Percentiles rank a stretch among this genome's conserved stretches.
phyloP scores from a whole-genome alignment of 2,329 filamentous ascomycete genomes.

The Stachybotrys chartarum region DNA sequence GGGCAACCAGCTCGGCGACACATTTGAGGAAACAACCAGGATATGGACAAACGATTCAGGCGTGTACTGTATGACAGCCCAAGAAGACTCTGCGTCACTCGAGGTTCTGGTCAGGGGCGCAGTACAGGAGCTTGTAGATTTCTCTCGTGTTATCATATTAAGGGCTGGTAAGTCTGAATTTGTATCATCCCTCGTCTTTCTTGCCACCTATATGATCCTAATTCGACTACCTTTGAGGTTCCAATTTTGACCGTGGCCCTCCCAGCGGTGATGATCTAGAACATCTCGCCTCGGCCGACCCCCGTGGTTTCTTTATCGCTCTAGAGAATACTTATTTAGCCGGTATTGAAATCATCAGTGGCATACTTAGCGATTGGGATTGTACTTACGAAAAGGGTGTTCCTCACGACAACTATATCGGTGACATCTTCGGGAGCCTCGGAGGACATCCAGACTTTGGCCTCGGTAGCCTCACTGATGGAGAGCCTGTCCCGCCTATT shows the following conservation, averaged over 20 bases:
- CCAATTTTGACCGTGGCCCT: constrained; percentile 65
- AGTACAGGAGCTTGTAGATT: constrained; percentile 52
- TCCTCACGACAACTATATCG: constrained; percentile 56
- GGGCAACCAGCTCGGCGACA: constrained; percentile 50
- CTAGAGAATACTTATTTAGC: constrained; percentile 60
- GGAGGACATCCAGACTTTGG: constrained; percentile 62
- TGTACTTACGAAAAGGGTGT: constrained; percentile 50
- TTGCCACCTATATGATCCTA: neutral
- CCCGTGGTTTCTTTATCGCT: constrained; percentile 58
- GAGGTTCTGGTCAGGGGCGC: constrained; percentile 57
- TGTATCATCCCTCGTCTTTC: neutral
- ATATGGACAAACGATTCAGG: constrained; percentile 63
- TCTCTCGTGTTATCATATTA: constrained; percentile 59
- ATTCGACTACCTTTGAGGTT: constrained; percentile 28
- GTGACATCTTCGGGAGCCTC: constrained; percentile 63
- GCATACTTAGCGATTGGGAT: constrained; percentile 56
- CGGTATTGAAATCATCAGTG: constrained; percentile 57
- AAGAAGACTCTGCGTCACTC: constrained; percentile 66
- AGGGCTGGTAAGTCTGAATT: constrained; percentile 39
- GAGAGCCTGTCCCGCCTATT: constrained; percentile 18
- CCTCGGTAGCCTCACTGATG: constrained; percentile 37
- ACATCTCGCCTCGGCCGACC: constrained; percentile 52
- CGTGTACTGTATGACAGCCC: constrained; percentile 62
- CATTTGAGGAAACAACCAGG: constrained; percentile 57
- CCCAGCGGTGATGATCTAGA: constrained; percentile 46